Conservation (phyloP, 2,329 filamentous ascomycete species). For the Saccharata proteae region DNA sequence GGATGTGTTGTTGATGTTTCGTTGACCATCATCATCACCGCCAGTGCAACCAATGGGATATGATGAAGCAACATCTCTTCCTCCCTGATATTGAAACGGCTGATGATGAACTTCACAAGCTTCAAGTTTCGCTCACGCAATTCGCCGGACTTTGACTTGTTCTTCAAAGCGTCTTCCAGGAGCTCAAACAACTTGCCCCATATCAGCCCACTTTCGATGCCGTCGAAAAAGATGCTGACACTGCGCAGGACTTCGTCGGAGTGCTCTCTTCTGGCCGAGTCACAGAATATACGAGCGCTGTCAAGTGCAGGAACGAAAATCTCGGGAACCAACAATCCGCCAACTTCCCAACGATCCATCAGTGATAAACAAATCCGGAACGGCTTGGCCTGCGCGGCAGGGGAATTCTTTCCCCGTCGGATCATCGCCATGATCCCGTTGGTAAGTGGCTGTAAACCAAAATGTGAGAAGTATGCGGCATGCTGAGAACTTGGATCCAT, state of each 20-base stretch:
- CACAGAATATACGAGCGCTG: conserved; percentile 66
- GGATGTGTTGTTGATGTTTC: too few species aligned
- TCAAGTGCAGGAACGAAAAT: conserved; percentile 79
- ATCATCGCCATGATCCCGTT: conserved; percentile 70
- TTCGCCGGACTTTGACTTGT: conserved; percentile 36
- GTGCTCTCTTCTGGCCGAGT: conserved; percentile 51
- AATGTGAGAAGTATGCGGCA: conserved; percentile 62
- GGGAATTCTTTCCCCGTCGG: conserved; percentile 38
- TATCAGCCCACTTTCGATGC: conserved; percentile 86
- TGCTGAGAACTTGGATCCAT: conserved; percentile 34
- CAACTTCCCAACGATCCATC: conserved; percentile 98
- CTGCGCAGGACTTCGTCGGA: conserved; percentile 83
- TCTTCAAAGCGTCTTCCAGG: conserved; percentile 37
- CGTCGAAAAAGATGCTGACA: conserved; percentile 93
- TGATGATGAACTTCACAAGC: conserved; percentile 68
- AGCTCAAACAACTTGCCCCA: conserved; percentile 71
- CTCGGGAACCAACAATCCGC: conserved; percentile 74
- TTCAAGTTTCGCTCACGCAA: conserved; percentile 50
- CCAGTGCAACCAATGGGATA: conserved; percentile 64
- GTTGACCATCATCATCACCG: conserved; percentile 41
- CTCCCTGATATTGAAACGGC: conserved; percentile 84
- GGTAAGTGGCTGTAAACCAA: conserved; percentile 63
- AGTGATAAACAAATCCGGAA: conserved; percentile 88
- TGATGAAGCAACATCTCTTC: conserved; percentile 90
- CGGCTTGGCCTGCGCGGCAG: conserved; percentile 64